Evolutionary conservation across 2,329 filamentous ascomycete species (phyloP), one percentile per base, ranked within the genome.

Genomic region (Cordyceps cateniannulata): DNA sequence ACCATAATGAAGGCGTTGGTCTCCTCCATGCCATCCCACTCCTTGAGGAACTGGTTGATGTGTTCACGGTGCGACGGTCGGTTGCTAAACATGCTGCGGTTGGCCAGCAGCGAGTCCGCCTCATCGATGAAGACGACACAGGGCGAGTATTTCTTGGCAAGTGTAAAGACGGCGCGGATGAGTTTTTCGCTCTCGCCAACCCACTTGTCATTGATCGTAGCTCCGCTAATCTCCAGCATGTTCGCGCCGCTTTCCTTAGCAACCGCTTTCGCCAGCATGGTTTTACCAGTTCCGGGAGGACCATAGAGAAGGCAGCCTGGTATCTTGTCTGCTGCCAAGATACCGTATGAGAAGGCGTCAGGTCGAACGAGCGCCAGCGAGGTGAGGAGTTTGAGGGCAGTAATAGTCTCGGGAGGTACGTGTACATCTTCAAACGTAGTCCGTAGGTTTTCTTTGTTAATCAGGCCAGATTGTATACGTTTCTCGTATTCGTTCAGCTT

Each of bases 61-160:
- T 95, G 88, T 72, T 97, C 93, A 54, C 93, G 85, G 67, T 96
- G 90, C 1, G 84, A 87, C 6, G 85, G 84, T 32, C 90, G 82
- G 66, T 85, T 86, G 62, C 82, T 81, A 25, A 82, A 80, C 44
- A 84, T 83, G 64, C 85, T 82, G 59, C 95, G 85, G 18, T 89
- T 87, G 27, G 90, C 90, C 60, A 99, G 89, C 52, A 99, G 87
- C 8, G 93, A 90, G 72, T 99, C 95, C 24, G 93, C 95, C 75
- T 99, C 95, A 69, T 99, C 95, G 64, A 99, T 91, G 76, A 99
- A 98, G 55, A 99, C 90, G 18, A 99, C 88, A 69, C 93, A 93
- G 0, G 95, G 95, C 1, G 89, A 88, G 8, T 97, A 83, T 73
- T 96, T 96, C 75, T 91, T 91, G 4, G 95, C 95, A 0, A 98